These are phyloP conservation scores for Phytophthora macrochlamydospora DNA, from an alignment of 352 stramenopile species.

Conservation along the genomic window DNA sequence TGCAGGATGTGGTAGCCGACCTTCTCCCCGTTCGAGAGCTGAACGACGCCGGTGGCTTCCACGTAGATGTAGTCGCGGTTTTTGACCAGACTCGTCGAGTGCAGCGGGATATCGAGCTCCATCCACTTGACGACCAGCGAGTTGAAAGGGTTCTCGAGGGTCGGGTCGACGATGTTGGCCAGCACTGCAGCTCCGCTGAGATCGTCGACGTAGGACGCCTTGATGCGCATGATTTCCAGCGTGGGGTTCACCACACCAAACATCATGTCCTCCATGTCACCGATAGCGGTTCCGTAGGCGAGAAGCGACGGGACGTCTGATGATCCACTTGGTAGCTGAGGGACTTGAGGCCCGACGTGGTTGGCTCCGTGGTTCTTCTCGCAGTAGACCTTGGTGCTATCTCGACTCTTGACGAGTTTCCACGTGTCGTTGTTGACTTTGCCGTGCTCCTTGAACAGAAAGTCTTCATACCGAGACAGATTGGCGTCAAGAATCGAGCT, in stretches of 20 bases:
- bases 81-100: constrained; percentile 33
- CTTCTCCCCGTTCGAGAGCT: constrained; percentile 34
- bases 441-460: constrained; percentile 35
- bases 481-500: constrained; percentile 33
- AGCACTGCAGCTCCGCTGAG: constrained; percentile 56
- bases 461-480: constrained; percentile 37
- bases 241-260: constrained; percentile 60
- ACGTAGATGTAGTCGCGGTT: constrained; percentile 61
- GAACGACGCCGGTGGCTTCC: constrained; percentile 44
- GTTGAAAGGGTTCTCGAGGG: constrained; percentile 52
- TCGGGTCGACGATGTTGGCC: constrained; percentile 37
- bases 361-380: constrained; percentile 25
- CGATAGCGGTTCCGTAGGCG: constrained; percentile 39
- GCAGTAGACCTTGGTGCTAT: constrained; percentile 35
- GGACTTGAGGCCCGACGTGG: constrained; percentile 20
- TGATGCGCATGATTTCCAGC: constrained; percentile 51
- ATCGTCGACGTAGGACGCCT: constrained; percentile 50
- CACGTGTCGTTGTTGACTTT: constrained; percentile 27
- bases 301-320: constrained; percentile 32
- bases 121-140: constrained; percentile 66
- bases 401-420: constrained; percentile 41
- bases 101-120: constrained; percentile 33
- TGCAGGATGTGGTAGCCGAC: constrained; percentile 51
- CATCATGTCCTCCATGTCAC: constrained; percentile 56
- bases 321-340: constrained; percentile 12